Evolutionary conservation across 768 basidiomycete species (phyloP).

Genomic region (Boletales sp.): DNA sequence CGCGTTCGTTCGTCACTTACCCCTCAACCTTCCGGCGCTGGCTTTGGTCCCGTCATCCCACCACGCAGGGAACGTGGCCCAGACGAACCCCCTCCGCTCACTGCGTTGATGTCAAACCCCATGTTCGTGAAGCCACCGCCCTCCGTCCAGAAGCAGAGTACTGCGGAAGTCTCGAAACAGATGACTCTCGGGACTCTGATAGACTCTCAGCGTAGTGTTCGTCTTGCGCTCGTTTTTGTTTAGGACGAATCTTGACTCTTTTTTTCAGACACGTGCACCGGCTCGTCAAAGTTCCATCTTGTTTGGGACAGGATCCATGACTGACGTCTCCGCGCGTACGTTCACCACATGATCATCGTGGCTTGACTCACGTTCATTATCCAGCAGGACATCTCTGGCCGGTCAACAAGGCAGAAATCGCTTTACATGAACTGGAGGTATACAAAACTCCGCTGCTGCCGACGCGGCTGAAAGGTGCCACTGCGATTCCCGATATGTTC

Average conservation of each 20-base stretch:
- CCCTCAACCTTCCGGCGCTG: slow-evolving; percentile 52
- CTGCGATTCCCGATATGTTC: slow-evolving; percentile 60
- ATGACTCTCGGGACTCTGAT: slow-evolving; percentile 57
- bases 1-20: slow-evolving; percentile 69
- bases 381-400: slow-evolving; percentile 30
- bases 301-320: slow-evolving; percentile 39
- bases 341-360: slow-evolving; percentile 6
- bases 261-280: slow-evolving; percentile 44
- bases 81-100: slow-evolving; percentile 70
- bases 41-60: slow-evolving; percentile 41
- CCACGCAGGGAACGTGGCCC: slow-evolving; percentile 43
- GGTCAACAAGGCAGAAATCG: slow-evolving; percentile 57
- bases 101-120: slow-evolving; percentile 59
- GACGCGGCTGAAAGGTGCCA: slow-evolving; percentile 44
- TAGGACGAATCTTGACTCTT: slow-evolving; percentile 1
- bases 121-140: slow-evolving; percentile 64
- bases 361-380: slow-evolving; percentile 12
- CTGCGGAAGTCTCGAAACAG: slow-evolving; percentile 27
- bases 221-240: slow-evolving; percentile 22
- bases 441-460: slow-evolving; percentile 79
- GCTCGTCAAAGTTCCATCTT: slow-evolving; percentile 51
- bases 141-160: slow-evolving; percentile 19
- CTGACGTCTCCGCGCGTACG: slow-evolving; percentile 33
- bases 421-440: slow-evolving; percentile 67
- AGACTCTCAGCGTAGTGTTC: slow-evolving; percentile 53